Base-by-base conservation (phyloP, 331 rosid species). In the Cydonia oblonga region DNA sequence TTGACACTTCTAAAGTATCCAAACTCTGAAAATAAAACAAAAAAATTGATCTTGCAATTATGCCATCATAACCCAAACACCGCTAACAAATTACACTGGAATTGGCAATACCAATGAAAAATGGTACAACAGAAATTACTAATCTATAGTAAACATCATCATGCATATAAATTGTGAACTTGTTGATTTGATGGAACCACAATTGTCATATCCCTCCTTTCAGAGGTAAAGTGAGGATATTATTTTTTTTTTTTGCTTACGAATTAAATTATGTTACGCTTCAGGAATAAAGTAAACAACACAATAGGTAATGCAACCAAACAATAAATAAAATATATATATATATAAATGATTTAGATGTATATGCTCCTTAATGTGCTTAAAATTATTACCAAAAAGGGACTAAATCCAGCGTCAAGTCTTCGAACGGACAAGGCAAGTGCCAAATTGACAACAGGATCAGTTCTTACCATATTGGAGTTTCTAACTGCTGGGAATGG, bases 1-100 rank as follows among this genome's bases (percentile, higher is more conserved):
- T 79, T 81, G 90, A 81, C 72, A 71, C 91, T 18, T 75, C 77
- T 69, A 78, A 82, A 84, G 86, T 82, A 82, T 93, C 96, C 92
- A 93, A 82, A 71, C 62, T 78, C 98, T 93, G 89, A 52, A 86
- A 76, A 81, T 62, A 68, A 74, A 78, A 71, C 15, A 42, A 42
- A 11, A 42, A 69, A 35, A 57, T 70, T 57, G 66, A 76, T 59
- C 62, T 68, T 53, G 70, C 64, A 59, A 79, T 64, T 77, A 73
- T 46, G 51, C 66, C 75, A 52, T 62, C 70, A 54, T 66, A 78
- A 62, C 76, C 33, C 13, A 44, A 57, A 56, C 51, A 64, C 38
- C 10, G 15, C 54, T 3, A 19, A 22, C 3, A 65, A 54, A 56
- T 3, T 25, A 13, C 15, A 58, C 65, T 5, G 56, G 59, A 24